Evolutionary conservation across 2,329 filamentous ascomycete species (phyloP).

Genomic region (Xylaria sp.): DNA sequence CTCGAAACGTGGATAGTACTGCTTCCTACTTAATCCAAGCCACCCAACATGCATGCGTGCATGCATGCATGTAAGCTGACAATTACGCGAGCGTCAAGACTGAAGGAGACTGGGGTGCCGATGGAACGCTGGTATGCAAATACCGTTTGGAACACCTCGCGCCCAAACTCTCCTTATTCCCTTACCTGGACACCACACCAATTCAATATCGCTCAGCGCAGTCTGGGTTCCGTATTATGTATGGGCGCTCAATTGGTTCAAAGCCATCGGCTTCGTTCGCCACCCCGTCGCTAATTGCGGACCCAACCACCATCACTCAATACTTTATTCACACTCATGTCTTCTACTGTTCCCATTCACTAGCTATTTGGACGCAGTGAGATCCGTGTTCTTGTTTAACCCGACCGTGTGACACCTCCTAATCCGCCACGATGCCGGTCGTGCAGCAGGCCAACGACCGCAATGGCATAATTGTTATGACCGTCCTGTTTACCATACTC

Average conservation of each 20-base stretch:
- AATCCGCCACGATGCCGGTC: not conserved
- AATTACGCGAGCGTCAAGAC: not conserved
- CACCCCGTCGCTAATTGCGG: not conserved
- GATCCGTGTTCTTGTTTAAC: not conserved
- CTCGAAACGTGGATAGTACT: slow-evolving; percentile 6
- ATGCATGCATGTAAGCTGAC: slow-evolving; percentile 3
- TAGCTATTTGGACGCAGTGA: not conserved
- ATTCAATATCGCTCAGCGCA: not conserved
- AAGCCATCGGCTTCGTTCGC: not conserved
- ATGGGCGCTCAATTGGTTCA: slow-evolving; percentile 1
- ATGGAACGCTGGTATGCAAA: slow-evolving; percentile 1
- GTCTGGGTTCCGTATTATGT: not conserved
- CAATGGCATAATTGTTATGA: slow-evolving; percentile 31
- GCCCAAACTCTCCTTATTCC: not conserved
- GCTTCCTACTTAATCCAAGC: not conserved
- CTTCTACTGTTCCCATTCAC: not conserved
- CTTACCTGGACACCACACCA: not conserved
- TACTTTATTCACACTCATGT: not conserved
- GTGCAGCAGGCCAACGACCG: slow-evolving; percentile 26
- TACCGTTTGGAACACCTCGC: slow-evolving; percentile 1
- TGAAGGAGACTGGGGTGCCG: not conserved
- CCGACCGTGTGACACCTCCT: not conserved
- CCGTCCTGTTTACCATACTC: slow-evolving; percentile 25
- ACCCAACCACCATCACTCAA: not conserved
- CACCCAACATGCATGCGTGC: not conserved